Conservation (phyloP, 306 rosid genomes). For the Vigna unguiculata region DNA sequence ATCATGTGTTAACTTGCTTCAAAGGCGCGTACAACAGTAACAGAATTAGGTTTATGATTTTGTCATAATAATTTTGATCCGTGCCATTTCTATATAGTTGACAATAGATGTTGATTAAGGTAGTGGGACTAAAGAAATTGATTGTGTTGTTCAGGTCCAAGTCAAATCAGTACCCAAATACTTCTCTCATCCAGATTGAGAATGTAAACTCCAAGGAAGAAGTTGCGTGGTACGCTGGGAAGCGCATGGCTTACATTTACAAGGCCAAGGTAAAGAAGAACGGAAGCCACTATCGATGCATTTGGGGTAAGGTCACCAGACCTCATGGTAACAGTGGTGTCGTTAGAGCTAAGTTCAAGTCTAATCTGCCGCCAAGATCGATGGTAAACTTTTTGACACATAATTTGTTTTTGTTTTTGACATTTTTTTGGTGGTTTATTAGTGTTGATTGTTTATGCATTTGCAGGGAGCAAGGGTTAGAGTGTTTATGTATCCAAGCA, state of each 20-base stretch:
- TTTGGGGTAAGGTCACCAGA: constrained; percentile 94
- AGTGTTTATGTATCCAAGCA: constrained; percentile 98
- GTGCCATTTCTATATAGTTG: background rate
- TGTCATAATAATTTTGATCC: background rate
- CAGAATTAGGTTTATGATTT: constrained; percentile 10
- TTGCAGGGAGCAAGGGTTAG: constrained; percentile 91
- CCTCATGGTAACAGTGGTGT: constrained; percentile 96
- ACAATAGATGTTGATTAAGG: background rate
- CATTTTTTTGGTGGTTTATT: constrained; percentile 14
- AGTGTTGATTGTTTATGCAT: constrained; percentile 2
- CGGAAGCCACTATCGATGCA: constrained; percentile 88
- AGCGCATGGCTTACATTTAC: constrained; percentile 94
- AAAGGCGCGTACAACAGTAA: background rate
- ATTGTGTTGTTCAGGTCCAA: constrained; percentile 68
- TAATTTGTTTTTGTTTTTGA: background rate
- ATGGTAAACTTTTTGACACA: constrained; percentile 56
- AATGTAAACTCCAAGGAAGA: constrained; percentile 95
- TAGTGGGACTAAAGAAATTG: background rate
- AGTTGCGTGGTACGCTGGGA: constrained; percentile 81
- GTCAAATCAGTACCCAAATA: constrained; percentile 90
- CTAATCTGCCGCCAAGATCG: constrained; percentile 88
- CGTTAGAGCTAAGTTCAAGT: constrained; percentile 93
- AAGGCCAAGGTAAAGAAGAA: constrained; percentile 90
- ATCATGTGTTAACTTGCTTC: background rate
- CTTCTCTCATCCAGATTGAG: constrained; percentile 88